Evolutionary conservation across 1,284 basidiomycete species (phyloP).

Genomic region (Stygiomarasmius scandens): DNA sequence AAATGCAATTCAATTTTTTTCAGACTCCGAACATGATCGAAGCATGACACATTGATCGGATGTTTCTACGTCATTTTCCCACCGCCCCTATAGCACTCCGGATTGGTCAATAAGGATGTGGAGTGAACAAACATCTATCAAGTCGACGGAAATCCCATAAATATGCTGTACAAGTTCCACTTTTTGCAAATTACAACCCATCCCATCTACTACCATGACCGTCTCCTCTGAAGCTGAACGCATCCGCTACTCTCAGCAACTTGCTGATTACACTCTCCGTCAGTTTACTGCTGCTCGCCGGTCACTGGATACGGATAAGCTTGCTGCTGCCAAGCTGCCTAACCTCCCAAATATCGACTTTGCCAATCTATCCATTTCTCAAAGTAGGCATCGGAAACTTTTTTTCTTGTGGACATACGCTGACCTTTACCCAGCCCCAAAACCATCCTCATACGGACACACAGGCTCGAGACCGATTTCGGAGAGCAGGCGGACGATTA

Average conservation of each 20-base stretch:
- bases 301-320: slow-evolving; percentile 34
- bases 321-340: slow-evolving; percentile 38
- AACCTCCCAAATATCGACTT: slow-evolving; percentile 26
- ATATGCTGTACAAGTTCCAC: neutral
- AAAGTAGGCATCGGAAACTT: neutral
- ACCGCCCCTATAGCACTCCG: neutral
- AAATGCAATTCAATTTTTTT: slow-evolving; percentile 15
- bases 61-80: neutral
- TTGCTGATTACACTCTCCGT: slow-evolving; percentile 49
- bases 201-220: slow-evolving; percentile 20
- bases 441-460: neutral
- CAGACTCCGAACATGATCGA: neutral
- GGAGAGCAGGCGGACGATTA: neutral
- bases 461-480: neutral
- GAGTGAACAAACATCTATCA: neutral
- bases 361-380: neutral
- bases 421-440: neutral
- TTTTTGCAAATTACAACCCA: neutral
- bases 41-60: neutral
- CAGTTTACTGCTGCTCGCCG: slow-evolving; percentile 43
- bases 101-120: neutral
- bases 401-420: neutral
- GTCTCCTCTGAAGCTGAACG: slow-evolving; percentile 27
- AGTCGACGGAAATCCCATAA: neutral
- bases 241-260: slow-evolving; percentile 46